phyloP scores from a whole-genome alignment of 441 rosid species.

The Metrosideros polymorpha region DNA sequence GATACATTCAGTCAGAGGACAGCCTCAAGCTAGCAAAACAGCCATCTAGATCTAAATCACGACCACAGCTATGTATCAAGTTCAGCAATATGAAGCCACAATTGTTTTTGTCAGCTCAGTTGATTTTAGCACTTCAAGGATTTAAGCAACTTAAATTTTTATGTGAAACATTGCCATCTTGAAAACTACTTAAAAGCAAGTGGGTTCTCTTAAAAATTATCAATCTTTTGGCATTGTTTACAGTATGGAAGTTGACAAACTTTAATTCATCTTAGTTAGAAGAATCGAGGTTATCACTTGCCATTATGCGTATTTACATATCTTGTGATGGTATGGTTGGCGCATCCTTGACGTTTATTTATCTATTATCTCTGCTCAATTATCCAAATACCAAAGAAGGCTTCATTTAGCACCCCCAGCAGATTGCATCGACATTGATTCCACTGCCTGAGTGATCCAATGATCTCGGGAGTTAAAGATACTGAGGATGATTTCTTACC shows the following conservation, averaged over 20 bases:
- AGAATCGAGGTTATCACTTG: background rate
- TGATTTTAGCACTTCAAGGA: background rate
- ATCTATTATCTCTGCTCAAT: background rate
- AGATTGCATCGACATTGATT: background rate
- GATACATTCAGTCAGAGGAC: background rate
- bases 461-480: background rate
- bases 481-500: slow-evolving; percentile 34
- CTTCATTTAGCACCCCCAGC: background rate
- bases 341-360: background rate
- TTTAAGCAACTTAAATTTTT: background rate
- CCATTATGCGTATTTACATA: background rate
- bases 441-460: background rate
- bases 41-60: background rate
- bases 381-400: background rate
- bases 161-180: background rate
- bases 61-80: background rate
- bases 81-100: background rate
- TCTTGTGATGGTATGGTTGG: background rate
- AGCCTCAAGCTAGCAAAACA: background rate
- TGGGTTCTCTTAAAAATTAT: background rate
- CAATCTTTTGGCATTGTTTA: background rate
- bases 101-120: background rate
- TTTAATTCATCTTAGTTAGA: background rate
- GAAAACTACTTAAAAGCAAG: background rate
- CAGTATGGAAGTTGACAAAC: background rate